These are phyloP conservation scores for Yamadazyma songkhlaensis DNA, from an alignment of 1,139 yeast genomes.

Conservation along the genomic window DNA sequence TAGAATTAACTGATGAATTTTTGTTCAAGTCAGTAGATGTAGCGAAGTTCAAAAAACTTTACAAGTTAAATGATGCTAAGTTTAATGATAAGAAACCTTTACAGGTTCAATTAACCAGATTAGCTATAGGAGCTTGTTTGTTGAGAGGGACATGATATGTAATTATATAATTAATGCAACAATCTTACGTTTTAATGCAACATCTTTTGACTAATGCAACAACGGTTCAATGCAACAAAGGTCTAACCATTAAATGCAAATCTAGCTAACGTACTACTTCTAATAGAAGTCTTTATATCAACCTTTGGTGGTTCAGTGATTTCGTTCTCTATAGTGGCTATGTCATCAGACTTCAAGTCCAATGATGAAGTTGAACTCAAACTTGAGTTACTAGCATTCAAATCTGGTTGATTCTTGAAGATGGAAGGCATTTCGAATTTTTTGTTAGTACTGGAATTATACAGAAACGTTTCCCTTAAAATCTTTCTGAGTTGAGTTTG, in stretches of 20 bases:
- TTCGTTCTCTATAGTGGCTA: neutral
- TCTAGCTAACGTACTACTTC: constrained; percentile 11
- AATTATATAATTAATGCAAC: neutral
- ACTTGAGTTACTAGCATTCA: neutral
- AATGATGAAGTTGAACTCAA: constrained; percentile 8
- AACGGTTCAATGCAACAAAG: too few relatives aligned
- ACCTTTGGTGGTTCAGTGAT: neutral
- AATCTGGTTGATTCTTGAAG: neutral
- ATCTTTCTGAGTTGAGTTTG: constrained; percentile 16
- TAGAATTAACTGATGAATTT: constrained; percentile 23
- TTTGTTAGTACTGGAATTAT: constrained; percentile 9
- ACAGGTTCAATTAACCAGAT: constrained; percentile 29
- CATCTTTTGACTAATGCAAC: too few relatives aligned
- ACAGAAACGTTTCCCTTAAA: constrained; percentile 30
- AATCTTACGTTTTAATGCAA: neutral
- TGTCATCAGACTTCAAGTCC: constrained; percentile 12
- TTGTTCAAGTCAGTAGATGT: constrained; percentile 24
- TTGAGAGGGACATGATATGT: constrained; percentile 29
- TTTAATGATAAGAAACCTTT: constrained; percentile 10
- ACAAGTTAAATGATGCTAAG: constrained; percentile 35
- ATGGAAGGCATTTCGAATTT: constrained; percentile 5
- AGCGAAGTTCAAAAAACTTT: constrained; percentile 34
- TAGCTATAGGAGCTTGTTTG: constrained; percentile 39
- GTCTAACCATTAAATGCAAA: constrained; percentile 16
- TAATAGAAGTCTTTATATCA: neutral